Conservation (phyloP, 1,284 basidiomycete species). For the Phenoliferia sp. region DNA sequence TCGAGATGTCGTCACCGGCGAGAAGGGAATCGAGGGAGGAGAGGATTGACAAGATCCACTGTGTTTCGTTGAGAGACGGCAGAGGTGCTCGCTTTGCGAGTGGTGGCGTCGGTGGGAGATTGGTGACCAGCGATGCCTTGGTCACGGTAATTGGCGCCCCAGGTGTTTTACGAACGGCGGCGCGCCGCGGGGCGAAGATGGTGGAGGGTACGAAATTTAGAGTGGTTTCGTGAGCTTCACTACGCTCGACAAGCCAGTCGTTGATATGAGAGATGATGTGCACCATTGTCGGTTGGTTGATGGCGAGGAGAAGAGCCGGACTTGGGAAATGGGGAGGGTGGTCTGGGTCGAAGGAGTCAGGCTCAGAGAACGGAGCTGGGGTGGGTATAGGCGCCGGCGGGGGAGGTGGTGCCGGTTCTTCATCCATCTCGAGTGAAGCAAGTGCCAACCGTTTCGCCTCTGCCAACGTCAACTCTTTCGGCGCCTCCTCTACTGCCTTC, state of each 20-base stretch:
- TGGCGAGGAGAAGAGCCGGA: conserved; percentile 14
- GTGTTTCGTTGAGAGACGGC: conserved; percentile 61
- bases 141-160: neutral
- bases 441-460: conserved; percentile 12
- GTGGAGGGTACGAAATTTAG: conserved; percentile 33
- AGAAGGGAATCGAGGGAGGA: conserved; percentile 66
- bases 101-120: conserved; percentile 30
- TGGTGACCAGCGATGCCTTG: neutral
- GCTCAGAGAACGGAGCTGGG: neutral
- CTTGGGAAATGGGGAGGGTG: conserved; percentile 26
- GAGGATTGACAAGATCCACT: conserved; percentile 80
- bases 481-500: neutral
- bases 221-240: conserved; percentile 46
- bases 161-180: conserved; percentile 9
- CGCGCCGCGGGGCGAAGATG: conserved; percentile 32
- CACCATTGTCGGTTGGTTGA: conserved; percentile 43
- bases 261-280: conserved; percentile 74
- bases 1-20: conserved; percentile 69
- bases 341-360: conserved; percentile 15
- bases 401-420: neutral
- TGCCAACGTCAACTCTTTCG: neutral
- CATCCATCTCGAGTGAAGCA: conserved; percentile 27
- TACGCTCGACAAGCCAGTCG: conserved; percentile 66
- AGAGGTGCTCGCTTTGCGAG: conserved; percentile 44
- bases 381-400: neutral